Evolutionary conservation across 148 eudicot species (phyloP).

Genomic region (Selenicereus undatus): DNA sequence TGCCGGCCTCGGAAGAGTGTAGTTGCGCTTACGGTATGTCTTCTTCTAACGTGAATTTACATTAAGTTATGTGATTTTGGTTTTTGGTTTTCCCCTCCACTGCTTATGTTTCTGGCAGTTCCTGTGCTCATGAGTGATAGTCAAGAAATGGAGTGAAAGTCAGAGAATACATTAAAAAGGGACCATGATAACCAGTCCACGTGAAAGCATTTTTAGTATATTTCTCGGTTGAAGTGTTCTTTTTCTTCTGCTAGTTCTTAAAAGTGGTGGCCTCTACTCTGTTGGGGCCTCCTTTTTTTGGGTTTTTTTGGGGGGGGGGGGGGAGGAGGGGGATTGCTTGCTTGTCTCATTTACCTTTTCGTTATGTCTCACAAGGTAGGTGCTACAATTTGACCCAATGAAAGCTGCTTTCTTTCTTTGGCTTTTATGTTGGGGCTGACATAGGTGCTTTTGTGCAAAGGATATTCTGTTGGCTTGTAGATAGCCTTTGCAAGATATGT

Average conservation of each 20-base stretch:
- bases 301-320: too few relatives aligned
- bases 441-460: too few relatives aligned
- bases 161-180: background rate
- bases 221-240: background rate
- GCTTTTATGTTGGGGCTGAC: too few relatives aligned
- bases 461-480: background rate
- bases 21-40: conserved; percentile 57
- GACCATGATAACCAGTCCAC: background rate
- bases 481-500: background rate
- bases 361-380: background rate
- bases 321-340: background rate
- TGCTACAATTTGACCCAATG: too few relatives aligned
- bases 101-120: background rate
- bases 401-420: too few relatives aligned
- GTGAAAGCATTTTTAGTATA: background rate
- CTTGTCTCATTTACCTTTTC: background rate
- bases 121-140: background rate
- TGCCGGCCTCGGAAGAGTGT: conserved; percentile 86
- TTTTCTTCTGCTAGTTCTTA: background rate
- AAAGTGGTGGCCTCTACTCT: too few relatives aligned
- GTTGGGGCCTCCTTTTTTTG: too few relatives aligned
- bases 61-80: background rate
- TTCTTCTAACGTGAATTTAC: background rate
- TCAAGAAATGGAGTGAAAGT: background rate
- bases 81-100: background rate